Conservation (phyloP, 1,284 basidiomycete species). For the Phlebopus sp. region DNA sequence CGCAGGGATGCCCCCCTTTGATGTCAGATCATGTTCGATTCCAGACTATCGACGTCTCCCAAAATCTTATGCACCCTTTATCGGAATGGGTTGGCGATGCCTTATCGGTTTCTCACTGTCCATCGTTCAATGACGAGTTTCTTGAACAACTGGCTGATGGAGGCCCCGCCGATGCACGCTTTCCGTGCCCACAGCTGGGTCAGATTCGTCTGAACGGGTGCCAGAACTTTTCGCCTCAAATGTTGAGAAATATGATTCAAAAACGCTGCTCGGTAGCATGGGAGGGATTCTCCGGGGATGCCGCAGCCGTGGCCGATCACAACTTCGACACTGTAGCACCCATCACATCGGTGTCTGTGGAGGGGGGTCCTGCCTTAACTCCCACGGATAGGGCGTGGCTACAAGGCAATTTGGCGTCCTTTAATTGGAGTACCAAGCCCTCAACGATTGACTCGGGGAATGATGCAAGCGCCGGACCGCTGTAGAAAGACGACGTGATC, state of each 20-base stretch:
- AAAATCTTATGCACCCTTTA: constrained; percentile 3
- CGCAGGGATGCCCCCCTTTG: neutral
- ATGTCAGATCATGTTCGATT: neutral
- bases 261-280: neutral
- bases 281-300: neutral
- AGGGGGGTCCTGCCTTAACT: constrained; percentile 1
- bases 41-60: neutral
- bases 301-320: neutral
- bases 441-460: neutral
- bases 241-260: neutral
- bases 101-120: constrained; percentile 1
- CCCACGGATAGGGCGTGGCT: constrained; percentile 1
- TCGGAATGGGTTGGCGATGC: neutral
- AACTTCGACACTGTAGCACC: neutral
- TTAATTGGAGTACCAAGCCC: neutral
- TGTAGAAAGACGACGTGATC: too few relatives aligned
- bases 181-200: neutral
- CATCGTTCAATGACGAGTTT: constrained; percentile 4
- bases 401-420: neutral
- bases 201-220: constrained; percentile 1
- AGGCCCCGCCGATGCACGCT: neutral
- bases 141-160: constrained; percentile 3
- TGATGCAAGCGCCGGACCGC: neutral
- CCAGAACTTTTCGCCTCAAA: neutral
- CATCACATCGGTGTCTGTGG: constrained; percentile 3